phyloP scores from a whole-genome alignment of 345 rosid species.

The Isatis tinctoria region DNA sequence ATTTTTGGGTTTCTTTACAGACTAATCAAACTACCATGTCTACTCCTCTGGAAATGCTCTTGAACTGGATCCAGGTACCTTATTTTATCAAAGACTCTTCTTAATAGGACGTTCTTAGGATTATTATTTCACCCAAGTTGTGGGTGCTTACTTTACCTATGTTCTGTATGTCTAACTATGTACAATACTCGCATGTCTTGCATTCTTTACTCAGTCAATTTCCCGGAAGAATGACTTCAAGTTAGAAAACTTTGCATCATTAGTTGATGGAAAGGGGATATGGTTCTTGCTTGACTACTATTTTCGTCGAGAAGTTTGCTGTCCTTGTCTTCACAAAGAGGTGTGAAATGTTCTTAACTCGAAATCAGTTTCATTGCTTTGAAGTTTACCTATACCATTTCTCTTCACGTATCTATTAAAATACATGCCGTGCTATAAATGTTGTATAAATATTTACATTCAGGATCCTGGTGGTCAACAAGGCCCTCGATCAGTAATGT shows the following conservation, averaged over 20 bases:
- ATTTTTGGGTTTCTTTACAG: conserved; percentile 33
- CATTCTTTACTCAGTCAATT: conserved; percentile 52
- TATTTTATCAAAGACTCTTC: neutral
- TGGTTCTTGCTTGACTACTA: conserved; percentile 97
- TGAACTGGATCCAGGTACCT: conserved; percentile 81
- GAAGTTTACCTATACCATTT: neutral
- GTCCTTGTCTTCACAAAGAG: conserved; percentile 57
- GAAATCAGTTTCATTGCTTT: conserved; percentile 6
- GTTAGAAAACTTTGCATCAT: conserved; percentile 48
- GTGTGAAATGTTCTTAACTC: conserved; percentile 13
- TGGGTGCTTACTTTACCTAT: neutral
- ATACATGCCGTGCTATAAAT: conserved; percentile 8
- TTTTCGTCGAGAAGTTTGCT: conserved; percentile 70
- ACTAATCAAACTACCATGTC: conserved; percentile 18
- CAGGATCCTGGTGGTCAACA: conserved; percentile 46
- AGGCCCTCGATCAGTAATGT: conserved; percentile 66
- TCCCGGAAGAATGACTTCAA: conserved; percentile 52
- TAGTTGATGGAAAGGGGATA: conserved; percentile 84
- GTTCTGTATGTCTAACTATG: conserved; percentile 16
- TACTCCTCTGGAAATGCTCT: conserved; percentile 55
- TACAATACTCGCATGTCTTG: conserved; percentile 2
- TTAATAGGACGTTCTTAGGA: neutral
- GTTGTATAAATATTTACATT: conserved; percentile 10
- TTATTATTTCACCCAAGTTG: neutral
- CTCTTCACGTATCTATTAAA: neutral